Conservation (phyloP, 2,329 filamentous ascomycete genomes). For the Fusarium sp. region DNA sequence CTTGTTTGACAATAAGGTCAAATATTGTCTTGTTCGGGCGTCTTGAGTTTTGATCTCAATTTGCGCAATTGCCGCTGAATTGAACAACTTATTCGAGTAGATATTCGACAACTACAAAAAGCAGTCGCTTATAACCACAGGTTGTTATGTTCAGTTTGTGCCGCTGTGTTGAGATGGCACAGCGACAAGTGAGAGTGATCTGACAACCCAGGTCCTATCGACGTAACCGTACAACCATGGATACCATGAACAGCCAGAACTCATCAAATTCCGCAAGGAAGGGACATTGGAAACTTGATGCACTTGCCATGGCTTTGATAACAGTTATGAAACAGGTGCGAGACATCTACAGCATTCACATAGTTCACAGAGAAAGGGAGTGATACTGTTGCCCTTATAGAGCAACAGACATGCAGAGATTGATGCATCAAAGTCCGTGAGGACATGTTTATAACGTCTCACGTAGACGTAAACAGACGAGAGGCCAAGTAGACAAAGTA, state of each 20-base stretch:
- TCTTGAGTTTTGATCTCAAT: too few relatives aligned
- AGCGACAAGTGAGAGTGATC: background rate
- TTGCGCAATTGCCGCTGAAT: too few relatives aligned
- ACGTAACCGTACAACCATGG: background rate
- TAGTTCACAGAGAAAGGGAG: slow-evolving; percentile 1
- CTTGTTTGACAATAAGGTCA: too few relatives aligned
- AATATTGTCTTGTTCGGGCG: too few relatives aligned
- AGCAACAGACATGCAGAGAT: slow-evolving; percentile 11
- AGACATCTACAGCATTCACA: background rate
- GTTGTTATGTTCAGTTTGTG: background rate
- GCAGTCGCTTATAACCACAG: background rate
- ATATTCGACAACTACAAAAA: background rate
- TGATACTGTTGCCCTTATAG: background rate
- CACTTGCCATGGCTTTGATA: background rate
- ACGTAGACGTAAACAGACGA: slow-evolving; percentile 45
- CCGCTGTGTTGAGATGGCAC: background rate
- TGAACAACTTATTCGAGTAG: too few relatives aligned
- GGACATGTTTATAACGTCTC: slow-evolving; percentile 41
- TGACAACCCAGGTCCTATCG: background rate
- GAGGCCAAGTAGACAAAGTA: slow-evolving; percentile 42
- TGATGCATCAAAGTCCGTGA: slow-evolving; percentile 31
- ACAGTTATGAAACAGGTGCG: background rate
- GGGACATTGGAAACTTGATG: background rate
- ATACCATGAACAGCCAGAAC: background rate
- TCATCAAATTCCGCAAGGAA: background rate